Conservation (phyloP, 73 alveolate species). For the Paramecium sexaurelia region DNA sequence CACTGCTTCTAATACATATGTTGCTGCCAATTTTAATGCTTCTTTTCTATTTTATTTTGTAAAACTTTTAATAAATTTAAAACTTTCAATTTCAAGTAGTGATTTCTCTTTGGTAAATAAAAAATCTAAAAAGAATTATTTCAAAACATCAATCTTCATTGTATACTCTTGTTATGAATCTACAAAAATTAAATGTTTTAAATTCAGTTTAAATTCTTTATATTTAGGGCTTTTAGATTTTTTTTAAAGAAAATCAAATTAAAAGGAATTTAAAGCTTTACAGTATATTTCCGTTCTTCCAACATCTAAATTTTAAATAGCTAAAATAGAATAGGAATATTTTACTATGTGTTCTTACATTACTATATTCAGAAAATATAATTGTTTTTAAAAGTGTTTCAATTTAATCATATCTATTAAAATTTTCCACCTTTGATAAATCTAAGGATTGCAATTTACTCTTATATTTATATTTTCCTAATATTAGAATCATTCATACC, state of each 20-base stretch:
- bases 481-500: neutral
- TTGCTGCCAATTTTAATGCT: neutral
- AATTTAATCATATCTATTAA: constrained; percentile 38
- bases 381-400: neutral
- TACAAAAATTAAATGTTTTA: neutral
- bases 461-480: neutral
- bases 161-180: neutral
- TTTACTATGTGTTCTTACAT: neutral
- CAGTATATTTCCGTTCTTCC: constrained; percentile 11
- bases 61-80: neutral
- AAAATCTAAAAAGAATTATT: neutral
- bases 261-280: neutral
- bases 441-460: neutral
- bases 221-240: neutral
- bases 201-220: neutral
- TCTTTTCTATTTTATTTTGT: neutral
- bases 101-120: neutral
- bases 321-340: neutral
- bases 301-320: neutral
- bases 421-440: constrained; percentile 8
- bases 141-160: neutral
- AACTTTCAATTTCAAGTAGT: neutral
- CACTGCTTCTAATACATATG: neutral
- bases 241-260: neutral
- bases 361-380: neutral